Evolutionary conservation across 441 rosid species (phyloP).

Genomic region (Adansonia grandidieri): DNA sequence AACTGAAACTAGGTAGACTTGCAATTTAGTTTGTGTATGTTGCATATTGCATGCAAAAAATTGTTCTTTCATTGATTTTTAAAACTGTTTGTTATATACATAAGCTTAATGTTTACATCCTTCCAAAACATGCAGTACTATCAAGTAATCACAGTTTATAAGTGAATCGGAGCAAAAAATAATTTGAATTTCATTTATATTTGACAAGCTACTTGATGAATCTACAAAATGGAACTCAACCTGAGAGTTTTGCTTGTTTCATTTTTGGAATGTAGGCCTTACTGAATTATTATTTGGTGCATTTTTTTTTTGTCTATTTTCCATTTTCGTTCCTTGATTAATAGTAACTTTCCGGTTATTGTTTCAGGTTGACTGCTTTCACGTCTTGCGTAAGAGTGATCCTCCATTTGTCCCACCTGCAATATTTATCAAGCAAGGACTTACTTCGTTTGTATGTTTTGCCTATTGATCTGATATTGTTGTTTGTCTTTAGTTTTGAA

Average conservation of each 20-base stretch:
- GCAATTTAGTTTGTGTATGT: conserved; percentile 5
- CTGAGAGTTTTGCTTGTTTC: not conserved
- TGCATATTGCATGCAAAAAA: conserved; percentile 4
- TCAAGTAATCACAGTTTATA: not conserved
- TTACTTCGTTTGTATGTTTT: conserved; percentile 81
- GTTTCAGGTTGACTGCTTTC: conserved; percentile 96
- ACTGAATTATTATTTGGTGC: conserved; percentile 2
- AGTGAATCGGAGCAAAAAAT: conserved; percentile 1
- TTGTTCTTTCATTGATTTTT: conserved; percentile 7
- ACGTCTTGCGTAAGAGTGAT: conserved; percentile 95
- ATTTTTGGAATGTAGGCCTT: conserved; percentile 10
- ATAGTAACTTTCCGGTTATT: conserved; percentile 26
- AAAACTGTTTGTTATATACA: not conserved
- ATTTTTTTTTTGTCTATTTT: not conserved
- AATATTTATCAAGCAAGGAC: conserved; percentile 90
- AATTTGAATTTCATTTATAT: not conserved
- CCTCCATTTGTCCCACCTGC: conserved; percentile 87
- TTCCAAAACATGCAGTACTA: not conserved
- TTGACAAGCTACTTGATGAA: not conserved
- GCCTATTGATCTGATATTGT: not conserved
- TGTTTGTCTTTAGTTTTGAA: conserved; percentile 9
- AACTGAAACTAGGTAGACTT: not conserved
- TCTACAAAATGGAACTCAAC: conserved; percentile 8
- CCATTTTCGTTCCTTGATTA: conserved; percentile 18
- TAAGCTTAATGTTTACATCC: not conserved